Evolutionary conservation across 352 stramenopile genomes (phyloP), one percentile per base, ranked within the genome.

Genomic region (Phytophthora litchii): DNA sequence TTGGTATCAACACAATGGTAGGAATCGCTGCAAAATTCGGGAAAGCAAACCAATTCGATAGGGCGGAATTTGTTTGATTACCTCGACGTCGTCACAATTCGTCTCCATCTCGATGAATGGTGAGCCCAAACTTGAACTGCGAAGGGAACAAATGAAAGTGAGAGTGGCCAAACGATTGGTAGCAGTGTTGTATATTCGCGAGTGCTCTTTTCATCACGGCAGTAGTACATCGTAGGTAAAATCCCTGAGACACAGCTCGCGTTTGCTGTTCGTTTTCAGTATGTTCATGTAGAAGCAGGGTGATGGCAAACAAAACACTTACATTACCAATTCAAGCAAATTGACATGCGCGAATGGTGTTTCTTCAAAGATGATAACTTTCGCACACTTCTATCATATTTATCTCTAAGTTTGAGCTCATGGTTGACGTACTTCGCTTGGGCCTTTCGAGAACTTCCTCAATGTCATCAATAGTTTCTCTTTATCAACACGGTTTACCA

Each of bases 1-100:
- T 55, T 4, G 46, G 27, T 16, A 62, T 10, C 54, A 62, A n/a
- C 0, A 55, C 36, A 44, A 62, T 48, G 1, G 36, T 40, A 17
- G 54, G 43, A 12, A 54, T 37, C 21, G 35, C 54, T 34, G 14
- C 5, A 50, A 12, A 43, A 31, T 16, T 12, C 21, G 43, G 5
- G 35, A 25, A 7, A 49, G 10, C 4, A 47, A 45, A 3, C 43
- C 42, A 23, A 19, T 21, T 16, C 12, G 55, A 5, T 29, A 19
- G 5, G 19, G 1, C 16, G 37, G 23, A 16, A 17, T 7, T 50
- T 56, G 25, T 37, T 54, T 50, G 42, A 35, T 6, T 3, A 29
- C 20, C 23, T 54, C 42, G 42, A 46, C 42, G 13, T 32, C 35
- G 10, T 63, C 19, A 27, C 17, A 29, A 25, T 49, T 47, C 7